phyloP scores from a whole-genome alignment of 345 rosid species.

The Chamaenerion angustifolium region DNA sequence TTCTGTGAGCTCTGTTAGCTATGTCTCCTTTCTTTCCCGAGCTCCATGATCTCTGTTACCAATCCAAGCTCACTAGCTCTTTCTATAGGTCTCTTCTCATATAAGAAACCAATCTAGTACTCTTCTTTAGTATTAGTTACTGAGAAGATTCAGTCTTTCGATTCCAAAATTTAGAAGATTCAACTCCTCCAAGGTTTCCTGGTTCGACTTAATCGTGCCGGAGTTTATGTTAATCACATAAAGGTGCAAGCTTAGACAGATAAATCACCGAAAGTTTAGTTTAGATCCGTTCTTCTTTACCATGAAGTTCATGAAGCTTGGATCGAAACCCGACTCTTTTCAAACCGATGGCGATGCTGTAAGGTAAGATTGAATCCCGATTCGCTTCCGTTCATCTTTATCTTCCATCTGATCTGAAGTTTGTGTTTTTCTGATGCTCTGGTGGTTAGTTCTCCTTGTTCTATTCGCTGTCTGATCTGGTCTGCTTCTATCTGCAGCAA shows the following conservation, averaged over 20 bases:
- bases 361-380: constrained; percentile 13
- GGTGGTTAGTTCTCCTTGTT: neutral
- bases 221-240: no score
- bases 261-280: no score
- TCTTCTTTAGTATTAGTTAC: constrained; percentile 5
- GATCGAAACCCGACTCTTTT: constrained; percentile 38
- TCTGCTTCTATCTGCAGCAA: no score
- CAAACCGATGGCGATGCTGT: constrained; percentile 26
- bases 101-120: neutral
- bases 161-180: neutral
- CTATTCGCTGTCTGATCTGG: no score
- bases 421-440: neutral
- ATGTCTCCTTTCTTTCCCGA: constrained; percentile 17
- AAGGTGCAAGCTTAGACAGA: no score
- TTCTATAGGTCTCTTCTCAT: constrained; percentile 10
- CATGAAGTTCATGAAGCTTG: constrained; percentile 50
- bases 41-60: constrained; percentile 14
- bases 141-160: constrained; percentile 14
- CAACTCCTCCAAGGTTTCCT: no score
- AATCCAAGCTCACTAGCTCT: constrained; percentile 7
- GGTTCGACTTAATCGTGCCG: no score
- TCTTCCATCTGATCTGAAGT: neutral
- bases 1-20: constrained; percentile 5
- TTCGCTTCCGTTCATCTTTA: no score
- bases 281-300: constrained; percentile 1